Base-by-base conservation (phyloP, 371 early-diverging fungal genomes). In the Mortierella sp. region DNA sequence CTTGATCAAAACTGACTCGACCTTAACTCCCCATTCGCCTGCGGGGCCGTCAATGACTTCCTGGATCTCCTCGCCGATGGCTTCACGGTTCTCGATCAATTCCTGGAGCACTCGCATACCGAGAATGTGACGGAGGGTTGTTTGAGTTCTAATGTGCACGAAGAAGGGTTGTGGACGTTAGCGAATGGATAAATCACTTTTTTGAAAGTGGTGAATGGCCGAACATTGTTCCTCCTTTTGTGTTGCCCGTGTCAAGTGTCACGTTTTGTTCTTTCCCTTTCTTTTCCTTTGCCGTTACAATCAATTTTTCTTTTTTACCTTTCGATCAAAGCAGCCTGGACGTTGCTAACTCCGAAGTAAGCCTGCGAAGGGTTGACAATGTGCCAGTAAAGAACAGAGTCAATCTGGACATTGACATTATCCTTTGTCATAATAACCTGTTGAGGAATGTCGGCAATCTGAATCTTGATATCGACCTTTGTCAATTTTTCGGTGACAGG, bases 351-450 rank as follows among this genome's bases (percentile, higher is more conserved):
- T 28, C 95, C 93, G 87, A 92, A 98, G 19, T 89, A 88, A 0
- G 98, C 93, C 72, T 93, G 92, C 73, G 95, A 97, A 8, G 98
- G 98, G 79, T 98, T 96, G 16, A 93, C 84, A 52, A 96, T 89
- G 72, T 93, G 93, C 96, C 96, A 97, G 81, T 95, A 98, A 0
- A 98, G 83, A 1, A 98, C 97, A 24, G 95, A 92, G 80, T 98
- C 98, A 75, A 98, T 95, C 5, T 81, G 79, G 26, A 80, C 75
- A 44, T 83, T 78, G 76, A 87, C 84, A 42, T 81, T 81, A 38
- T 84, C 88, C 76, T 88, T 88, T 44, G 85, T 84, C 82, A 85
- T 88, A 74, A 84, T 84, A 21, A 80, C 80, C 72, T 85, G 79
- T 13, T 78, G 76, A 38, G 77, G 80, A 73, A 85, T 79, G 44